Conservation (phyloP, 1,139 yeast species). For the Taphrina populina region DNA sequence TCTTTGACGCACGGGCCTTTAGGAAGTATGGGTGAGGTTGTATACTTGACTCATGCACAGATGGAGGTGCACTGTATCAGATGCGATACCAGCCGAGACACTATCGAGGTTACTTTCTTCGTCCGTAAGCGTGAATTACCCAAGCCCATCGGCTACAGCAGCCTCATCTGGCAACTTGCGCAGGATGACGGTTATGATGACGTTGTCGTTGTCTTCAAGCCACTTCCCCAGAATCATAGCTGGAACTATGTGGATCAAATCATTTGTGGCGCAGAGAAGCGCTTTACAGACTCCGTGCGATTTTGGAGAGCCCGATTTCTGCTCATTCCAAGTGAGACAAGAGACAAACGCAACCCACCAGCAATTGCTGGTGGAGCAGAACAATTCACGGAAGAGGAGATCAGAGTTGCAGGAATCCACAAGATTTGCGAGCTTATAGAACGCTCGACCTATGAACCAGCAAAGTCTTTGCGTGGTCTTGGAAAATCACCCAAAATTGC, state of each 20-base stretch:
- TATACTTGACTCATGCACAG: conserved; percentile 73
- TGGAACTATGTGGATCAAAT: conserved; percentile 93
- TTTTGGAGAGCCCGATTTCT: conserved; percentile 78
- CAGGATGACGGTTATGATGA: conserved; percentile 32
- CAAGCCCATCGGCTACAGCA: conserved; percentile 32
- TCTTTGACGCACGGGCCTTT: conserved; percentile 44
- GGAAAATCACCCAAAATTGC: conserved; percentile 41
- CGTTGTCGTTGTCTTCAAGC: conserved; percentile 16
- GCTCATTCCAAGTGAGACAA: conserved; percentile 66
- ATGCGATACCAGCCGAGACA: conserved; percentile 50
- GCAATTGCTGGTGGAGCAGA: conserved; percentile 41
- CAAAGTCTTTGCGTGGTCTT: conserved; percentile 37
- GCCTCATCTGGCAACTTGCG: conserved; percentile 34
- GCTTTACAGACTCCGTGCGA: conserved; percentile 55
- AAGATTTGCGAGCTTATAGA: conserved; percentile 35
- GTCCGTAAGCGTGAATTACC: conserved; percentile 27
- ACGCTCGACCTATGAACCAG: conserved; percentile 14
- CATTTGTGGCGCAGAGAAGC: conserved; percentile 84
- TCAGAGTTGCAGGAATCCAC: conserved; percentile 23
- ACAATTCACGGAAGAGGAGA: conserved; percentile 29
- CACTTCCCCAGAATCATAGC: conserved; percentile 49
- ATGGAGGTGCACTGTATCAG: conserved; percentile 75
- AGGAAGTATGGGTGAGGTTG: conserved; percentile 57
- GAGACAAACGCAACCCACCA: conserved; percentile 48
- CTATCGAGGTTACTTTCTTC: conserved; percentile 36